These are phyloP conservation scores for Debaryomyces fabryi DNA, from an alignment of 1,139 yeast genomes.

Conservation along the genomic window DNA sequence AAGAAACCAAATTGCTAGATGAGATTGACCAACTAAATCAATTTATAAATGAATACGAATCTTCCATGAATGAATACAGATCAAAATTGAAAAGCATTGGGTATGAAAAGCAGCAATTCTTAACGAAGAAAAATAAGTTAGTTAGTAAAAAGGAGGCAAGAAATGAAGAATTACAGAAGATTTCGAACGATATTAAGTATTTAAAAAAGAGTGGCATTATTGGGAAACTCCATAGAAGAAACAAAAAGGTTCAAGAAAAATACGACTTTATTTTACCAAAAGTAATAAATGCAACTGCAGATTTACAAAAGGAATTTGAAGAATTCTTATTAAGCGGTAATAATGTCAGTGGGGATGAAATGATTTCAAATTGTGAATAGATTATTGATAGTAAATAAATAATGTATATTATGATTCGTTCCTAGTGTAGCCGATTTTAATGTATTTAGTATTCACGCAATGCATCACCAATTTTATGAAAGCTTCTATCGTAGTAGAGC, in stretches of 20 bases:
- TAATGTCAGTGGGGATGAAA: background rate
- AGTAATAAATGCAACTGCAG: conserved; percentile 26
- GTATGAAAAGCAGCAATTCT: conserved; percentile 24
- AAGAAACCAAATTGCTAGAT: conserved; percentile 23
- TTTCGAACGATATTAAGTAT: conserved; percentile 32
- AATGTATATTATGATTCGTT: conserved; percentile 1
- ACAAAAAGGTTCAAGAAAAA: conserved; percentile 37
- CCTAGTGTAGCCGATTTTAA: background rate
- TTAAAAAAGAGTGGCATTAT: conserved; percentile 32
- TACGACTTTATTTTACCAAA: conserved; percentile 42
- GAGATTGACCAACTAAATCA: conserved; percentile 29
- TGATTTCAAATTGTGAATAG: background rate
- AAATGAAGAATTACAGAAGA: conserved; percentile 28
- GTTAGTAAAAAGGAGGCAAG: conserved; percentile 26
- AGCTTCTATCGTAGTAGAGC: conserved; percentile 63
- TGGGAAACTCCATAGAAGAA: conserved; percentile 31
- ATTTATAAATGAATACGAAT: conserved; percentile 29
- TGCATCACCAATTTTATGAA: conserved; percentile 57
- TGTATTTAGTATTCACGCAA: conserved; percentile 21
- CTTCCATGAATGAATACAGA: conserved; percentile 26
- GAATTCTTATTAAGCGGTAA: background rate
- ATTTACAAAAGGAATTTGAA: conserved; percentile 14
- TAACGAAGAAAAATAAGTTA: conserved; percentile 32
- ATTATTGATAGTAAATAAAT: conserved; percentile 9
- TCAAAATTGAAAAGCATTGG: conserved; percentile 26